phyloP scores from a whole-genome alignment of 2,329 filamentous ascomycete species.

The Lithohypha guttulata region DNA sequence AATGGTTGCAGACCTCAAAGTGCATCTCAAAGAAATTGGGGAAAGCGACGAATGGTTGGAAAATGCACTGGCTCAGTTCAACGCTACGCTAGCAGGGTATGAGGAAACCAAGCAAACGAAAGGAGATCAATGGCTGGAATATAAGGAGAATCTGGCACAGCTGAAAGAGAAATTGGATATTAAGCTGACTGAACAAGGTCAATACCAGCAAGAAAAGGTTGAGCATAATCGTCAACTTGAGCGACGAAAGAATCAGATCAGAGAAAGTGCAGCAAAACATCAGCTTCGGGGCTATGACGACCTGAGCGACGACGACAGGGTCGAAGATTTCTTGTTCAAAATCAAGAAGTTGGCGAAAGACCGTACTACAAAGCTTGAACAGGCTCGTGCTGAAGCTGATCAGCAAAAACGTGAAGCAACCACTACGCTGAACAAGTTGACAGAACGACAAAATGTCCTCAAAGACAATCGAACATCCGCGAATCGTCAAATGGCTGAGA shows the following conservation, averaged over 20 bases:
- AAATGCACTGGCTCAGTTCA: constrained; percentile 63
- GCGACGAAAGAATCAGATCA: constrained; percentile 61
- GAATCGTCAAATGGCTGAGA: constrained; percentile 58
- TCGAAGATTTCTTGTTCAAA: constrained; percentile 65
- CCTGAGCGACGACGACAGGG: constrained; percentile 61
- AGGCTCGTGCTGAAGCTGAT: constrained; percentile 60
- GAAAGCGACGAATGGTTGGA: constrained; percentile 70
- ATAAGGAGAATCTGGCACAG: constrained; percentile 41
- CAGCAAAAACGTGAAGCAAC: constrained; percentile 67
- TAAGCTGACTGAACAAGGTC: constrained; percentile 50
- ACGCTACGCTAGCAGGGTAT: constrained; percentile 59
- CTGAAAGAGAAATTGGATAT: constrained; percentile 15
- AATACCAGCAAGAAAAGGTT: constrained; percentile 73
- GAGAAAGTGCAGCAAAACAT: constrained; percentile 63
- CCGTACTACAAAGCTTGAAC: constrained; percentile 68
- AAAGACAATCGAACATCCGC: constrained; percentile 65
- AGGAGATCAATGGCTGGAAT: constrained; percentile 52
- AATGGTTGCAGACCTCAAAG: constrained; percentile 58
- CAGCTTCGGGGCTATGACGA: constrained; percentile 76
- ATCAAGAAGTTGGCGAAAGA: constrained; percentile 66
- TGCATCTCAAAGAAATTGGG: constrained; percentile 63
- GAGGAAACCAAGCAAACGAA: constrained; percentile 52
- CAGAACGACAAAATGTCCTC: constrained; percentile 60
- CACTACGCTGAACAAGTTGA: constrained; percentile 58
- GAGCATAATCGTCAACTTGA: constrained; percentile 72